Percentiles rank a stretch among this genome's conserved stretches.
Evolutionary conservation across 1,284 basidiomycete species (phyloP).

Genomic region (Ganoderma resinaceum): DNA sequence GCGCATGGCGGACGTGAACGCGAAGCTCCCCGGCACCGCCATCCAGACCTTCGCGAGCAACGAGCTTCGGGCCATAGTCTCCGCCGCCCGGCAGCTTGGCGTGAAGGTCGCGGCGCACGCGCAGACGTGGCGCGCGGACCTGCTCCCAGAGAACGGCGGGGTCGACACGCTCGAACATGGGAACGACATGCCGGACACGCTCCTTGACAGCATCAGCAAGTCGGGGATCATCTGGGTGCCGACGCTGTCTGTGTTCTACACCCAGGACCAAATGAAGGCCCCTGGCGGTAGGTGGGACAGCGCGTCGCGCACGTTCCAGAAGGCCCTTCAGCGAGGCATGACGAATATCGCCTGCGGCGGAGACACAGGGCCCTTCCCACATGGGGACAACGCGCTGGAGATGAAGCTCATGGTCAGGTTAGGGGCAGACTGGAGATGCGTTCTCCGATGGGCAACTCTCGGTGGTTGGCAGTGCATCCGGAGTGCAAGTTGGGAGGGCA

Average conservation of each 20-base stretch:
- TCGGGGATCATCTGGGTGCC: slow-evolving; percentile 58
- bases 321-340: slow-evolving; percentile 50
- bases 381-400: slow-evolving; percentile 68
- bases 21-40: slow-evolving; percentile 40
- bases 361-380: slow-evolving; percentile 68
- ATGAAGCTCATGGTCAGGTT: slow-evolving; percentile 65
- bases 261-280: slow-evolving; percentile 30
- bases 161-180: slow-evolving; percentile 62
- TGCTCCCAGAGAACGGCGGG: slow-evolving; percentile 43
- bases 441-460: slow-evolving; percentile 66
- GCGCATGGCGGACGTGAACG: slow-evolving; percentile 49
- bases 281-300: slow-evolving; percentile 47
- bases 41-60: slow-evolving; percentile 52
- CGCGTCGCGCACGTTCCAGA: slow-evolving; percentile 49
- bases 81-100: slow-evolving; percentile 56
- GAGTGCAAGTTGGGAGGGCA: slow-evolving; percentile 57
- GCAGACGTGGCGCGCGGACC: slow-evolving; percentile 47
- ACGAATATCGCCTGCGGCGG: slow-evolving; percentile 65
- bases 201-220: slow-evolving; percentile 15
- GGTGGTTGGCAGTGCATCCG: slow-evolving; percentile 66
- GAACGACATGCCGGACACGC: slow-evolving; percentile 42
- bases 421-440: slow-evolving; percentile 58
- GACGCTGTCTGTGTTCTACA: slow-evolving; percentile 62
- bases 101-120: slow-evolving; percentile 71
- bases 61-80: slow-evolving; percentile 60